phyloP scores from a whole-genome alignment of 306 rosid species.

The Myrica gale region DNA sequence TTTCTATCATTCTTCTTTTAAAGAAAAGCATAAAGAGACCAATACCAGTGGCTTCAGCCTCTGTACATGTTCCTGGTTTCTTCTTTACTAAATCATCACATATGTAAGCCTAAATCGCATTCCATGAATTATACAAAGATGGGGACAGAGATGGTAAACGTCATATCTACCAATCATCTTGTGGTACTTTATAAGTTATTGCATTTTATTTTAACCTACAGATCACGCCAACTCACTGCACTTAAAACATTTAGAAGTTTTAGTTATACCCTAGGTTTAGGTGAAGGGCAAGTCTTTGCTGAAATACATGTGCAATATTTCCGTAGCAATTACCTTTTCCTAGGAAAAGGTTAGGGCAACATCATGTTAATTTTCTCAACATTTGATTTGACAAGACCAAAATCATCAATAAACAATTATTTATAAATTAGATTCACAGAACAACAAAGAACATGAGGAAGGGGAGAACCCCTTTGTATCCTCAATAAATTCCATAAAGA shows the following conservation, averaged over 20 bases:
- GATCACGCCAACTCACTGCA: not conserved
- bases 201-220: not conserved
- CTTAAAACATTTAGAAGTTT: no score
- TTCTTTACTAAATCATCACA: not conserved
- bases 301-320: not conserved
- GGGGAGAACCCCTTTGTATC: not conserved
- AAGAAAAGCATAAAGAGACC: not conserved
- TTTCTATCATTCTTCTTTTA: not conserved
- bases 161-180: not conserved
- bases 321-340: not conserved
- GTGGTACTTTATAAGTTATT: not conserved
- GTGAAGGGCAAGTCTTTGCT: not conserved
- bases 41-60: not conserved
- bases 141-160: not conserved
- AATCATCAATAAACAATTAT: not conserved
- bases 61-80: not conserved
- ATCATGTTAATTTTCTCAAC: not conserved
- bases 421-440: not conserved
- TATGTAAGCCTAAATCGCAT: not conserved
- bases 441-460: not conserved
- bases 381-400: not conserved
- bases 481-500: constrained; percentile 9
- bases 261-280: no score
- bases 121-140: not conserved
- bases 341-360: not conserved